These are phyloP conservation scores for Acacia acuminata DNA, from an alignment of 306 rosid species.

Conservation along the genomic window DNA sequence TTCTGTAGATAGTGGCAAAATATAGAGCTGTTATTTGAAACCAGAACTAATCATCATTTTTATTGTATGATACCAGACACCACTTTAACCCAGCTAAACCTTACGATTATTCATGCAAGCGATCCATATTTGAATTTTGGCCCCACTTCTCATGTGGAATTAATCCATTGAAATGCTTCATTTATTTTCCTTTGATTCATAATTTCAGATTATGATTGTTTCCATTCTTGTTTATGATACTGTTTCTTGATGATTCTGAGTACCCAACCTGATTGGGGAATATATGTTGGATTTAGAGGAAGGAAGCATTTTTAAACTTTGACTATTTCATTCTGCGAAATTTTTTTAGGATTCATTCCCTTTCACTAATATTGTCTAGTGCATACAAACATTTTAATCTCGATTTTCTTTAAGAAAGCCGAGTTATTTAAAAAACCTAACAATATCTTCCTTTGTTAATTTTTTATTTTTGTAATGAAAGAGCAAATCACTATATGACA, in stretches of 20 bases:
- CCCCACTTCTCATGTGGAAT: background rate
- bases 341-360: background rate
- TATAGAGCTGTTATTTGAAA: background rate
- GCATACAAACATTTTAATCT: too few species aligned
- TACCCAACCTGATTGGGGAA: background rate
- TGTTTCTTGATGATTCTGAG: background rate
- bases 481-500: background rate
- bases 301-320: background rate
- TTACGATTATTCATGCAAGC: background rate
- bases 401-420: too few species aligned
- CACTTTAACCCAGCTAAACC: background rate
- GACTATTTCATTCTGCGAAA: background rate
- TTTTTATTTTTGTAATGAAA: too few species aligned
- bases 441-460: background rate
- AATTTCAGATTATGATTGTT: background rate
- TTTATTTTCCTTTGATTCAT: background rate
- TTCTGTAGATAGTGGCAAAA: conserved; percentile 31
- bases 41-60: background rate
- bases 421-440: background rate
- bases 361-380: too few species aligned
- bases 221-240: background rate
- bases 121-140: background rate
- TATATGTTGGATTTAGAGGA: background rate
- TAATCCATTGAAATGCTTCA: background rate
- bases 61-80: conserved; percentile 1